phyloP scores from a whole-genome alignment of 2,329 filamentous ascomycete species.

The Diaporthe destruens region DNA sequence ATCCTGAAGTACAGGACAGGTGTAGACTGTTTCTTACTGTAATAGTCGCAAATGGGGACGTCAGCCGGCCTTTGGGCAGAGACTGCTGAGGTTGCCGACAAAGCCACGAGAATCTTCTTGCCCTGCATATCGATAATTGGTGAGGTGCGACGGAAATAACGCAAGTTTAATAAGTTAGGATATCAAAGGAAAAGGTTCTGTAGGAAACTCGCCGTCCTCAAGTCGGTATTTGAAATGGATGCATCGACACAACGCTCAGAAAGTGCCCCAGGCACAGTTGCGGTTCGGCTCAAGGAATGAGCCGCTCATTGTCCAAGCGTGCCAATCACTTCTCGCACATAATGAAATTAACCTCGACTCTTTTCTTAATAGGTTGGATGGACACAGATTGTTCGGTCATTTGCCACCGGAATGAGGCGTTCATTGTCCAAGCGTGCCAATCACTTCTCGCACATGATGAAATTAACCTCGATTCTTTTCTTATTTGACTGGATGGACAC shows the following conservation, averaged over 20 bases:
- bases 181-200: too few relatives aligned
- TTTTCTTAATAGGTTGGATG: too few relatives aligned
- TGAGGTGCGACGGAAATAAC: not conserved
- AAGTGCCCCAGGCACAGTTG: too few relatives aligned
- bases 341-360: not conserved
- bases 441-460: not conserved
- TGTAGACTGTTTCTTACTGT: conserved; percentile 51
- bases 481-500: too few relatives aligned
- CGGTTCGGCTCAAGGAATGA: too few relatives aligned
- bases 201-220: not conserved
- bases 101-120: conserved; percentile 45
- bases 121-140: conserved; percentile 46
- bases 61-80: conserved; percentile 61
- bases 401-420: conserved; percentile 10
- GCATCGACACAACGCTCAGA: not conserved
- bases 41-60: conserved; percentile 72
- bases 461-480: not conserved
- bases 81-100: conserved; percentile 46
- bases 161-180: not conserved
- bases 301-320: not conserved
- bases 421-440: not conserved
- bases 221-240: not conserved
- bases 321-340: not conserved
- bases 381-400: too few relatives aligned
- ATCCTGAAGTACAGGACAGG: too few relatives aligned